A percentile compares a stretch with the other conserved stretches of the same genome.
phyloP scores from a whole-genome alignment of 176 grass and related monocot species.

The Lolium perenne region DNA sequence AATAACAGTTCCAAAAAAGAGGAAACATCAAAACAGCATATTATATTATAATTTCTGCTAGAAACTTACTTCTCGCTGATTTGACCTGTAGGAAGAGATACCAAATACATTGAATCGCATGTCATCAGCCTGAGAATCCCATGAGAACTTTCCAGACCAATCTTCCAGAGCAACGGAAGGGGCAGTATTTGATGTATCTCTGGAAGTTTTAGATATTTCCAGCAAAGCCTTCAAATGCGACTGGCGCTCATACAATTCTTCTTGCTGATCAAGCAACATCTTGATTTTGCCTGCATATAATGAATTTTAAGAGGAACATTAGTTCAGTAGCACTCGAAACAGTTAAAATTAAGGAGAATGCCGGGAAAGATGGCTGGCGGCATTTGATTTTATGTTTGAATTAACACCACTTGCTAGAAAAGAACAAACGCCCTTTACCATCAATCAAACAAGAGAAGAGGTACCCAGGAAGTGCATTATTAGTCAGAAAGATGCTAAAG shows the following conservation, averaged over 20 bases:
- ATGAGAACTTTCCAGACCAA: conserved; percentile 77
- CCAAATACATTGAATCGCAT: conserved; percentile 87
- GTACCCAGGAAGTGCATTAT: not conserved
- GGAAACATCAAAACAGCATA: not conserved
- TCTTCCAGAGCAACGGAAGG: conserved; percentile 50
- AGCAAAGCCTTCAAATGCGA: conserved; percentile 72
- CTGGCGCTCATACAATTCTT: conserved; percentile 65
- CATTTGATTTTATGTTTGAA: conserved; percentile 30
- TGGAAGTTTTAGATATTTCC: conserved; percentile 59
- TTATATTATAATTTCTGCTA: not conserved
- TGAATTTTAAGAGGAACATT: conserved; percentile 10
- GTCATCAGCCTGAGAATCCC: conserved; percentile 79
- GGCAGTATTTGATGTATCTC: conserved; percentile 31
- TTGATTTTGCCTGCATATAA: conserved; percentile 66
- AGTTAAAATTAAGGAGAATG: conserved; percentile 28
- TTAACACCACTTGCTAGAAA: conserved; percentile 8
- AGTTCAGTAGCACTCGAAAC: not conserved
- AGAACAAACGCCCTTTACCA: not conserved
- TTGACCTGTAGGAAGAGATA: conserved; percentile 75
- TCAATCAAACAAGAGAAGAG: conserved; percentile 11
- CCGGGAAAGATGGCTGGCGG: not conserved
- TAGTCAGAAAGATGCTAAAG: not conserved
- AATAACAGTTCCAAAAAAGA: conserved; percentile 19
- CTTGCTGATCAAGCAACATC: conserved; percentile 77
- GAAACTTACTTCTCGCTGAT: conserved; percentile 86